A percentile compares a stretch with the other conserved stretches of the same genome.
Evolutionary conservation across 495 filamentous ascomycete genomes (phyloP).

Genomic region (Zalerion maritima): DNA sequence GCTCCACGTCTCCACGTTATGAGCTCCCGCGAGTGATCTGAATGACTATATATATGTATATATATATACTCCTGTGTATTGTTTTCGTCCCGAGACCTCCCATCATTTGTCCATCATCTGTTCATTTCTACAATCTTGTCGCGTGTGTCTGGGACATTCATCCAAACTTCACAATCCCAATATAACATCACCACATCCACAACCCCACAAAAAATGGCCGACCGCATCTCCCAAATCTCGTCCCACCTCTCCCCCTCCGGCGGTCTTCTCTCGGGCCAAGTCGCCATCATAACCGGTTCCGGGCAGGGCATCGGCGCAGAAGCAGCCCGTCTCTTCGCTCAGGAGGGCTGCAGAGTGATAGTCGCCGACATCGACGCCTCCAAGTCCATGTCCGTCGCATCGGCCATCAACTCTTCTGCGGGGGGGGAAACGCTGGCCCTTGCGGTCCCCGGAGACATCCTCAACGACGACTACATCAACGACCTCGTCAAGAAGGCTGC

Average conservation of each 20-base stretch:
- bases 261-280: constrained; percentile 61
- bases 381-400: constrained; percentile 50
- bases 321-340: constrained; percentile 63
- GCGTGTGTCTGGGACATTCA: no score
- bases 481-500: constrained; percentile 56
- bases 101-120: no score
- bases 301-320: constrained; percentile 88
- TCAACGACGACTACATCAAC: constrained; percentile 49
- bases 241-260: constrained; percentile 66
- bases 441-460: constrained; percentile 58
- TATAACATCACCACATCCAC: no score
- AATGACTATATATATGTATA: no score
- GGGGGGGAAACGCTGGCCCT: constrained; percentile 53
- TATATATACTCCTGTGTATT: no score
- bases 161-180: no score
- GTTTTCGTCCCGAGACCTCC: no score
- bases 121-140: no score
- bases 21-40: no score
- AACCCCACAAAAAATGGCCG: neutral
- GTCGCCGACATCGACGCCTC: constrained; percentile 67
- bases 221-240: constrained; percentile 41
- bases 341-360: constrained; percentile 72
- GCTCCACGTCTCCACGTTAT: no score
- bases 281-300: constrained; percentile 76
- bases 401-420: constrained; percentile 45